Base-by-base conservation (phyloP, 495 filamentous ascomycete species). In the Trichoderma orchidacearum region DNA sequence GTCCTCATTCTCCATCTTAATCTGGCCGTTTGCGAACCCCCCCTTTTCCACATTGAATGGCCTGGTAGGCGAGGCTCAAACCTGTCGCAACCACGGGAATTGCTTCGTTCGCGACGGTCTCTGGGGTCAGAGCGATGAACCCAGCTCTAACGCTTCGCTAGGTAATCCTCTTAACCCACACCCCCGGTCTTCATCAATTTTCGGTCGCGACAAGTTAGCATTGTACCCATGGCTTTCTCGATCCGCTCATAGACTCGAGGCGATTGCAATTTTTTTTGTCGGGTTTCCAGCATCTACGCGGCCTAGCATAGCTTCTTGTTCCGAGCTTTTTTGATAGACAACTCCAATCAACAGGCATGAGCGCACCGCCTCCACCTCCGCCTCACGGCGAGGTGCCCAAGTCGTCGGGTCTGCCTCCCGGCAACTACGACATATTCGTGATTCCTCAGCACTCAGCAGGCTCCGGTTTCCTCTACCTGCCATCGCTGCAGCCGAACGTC, bases 401-500 rank as follows among this genome's bases (percentile, higher is more conserved):
- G 62, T 70, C 66, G 38, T 65, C 70, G 8, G 85, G 83, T 55
- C 75, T 94, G 2, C 90, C 89, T 0, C 70, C 81, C 0, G 89
- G 90, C 29, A 90, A 90, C 66, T 97, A 94, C 73, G 92, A 97
- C 70, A 94, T 96, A 70, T 96, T 96, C 72, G 85, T 98, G 62
- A 90, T 98, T 57, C 92, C 93, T 3, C 87, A 87, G n/a, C 89
- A 96, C 64, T 90, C 90, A 8, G 79, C 91, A 12, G 93, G 93
- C 58, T 79, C 82, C 0, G 93, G 93, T 11, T 96, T 98, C 67
- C 73, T 98, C 9, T 98, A 98, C 69, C 81, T 98, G 23, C 93
- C 93, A 0, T 96, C 89, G 0, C 68, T 98, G 29, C 79, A 85
- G 63, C 84, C 88, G 27, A 82, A 95, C 62, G 75, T 84, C 60